phyloP scores from a whole-genome alignment of 1,139 yeast species.

The Magnusiomyces ingens region DNA sequence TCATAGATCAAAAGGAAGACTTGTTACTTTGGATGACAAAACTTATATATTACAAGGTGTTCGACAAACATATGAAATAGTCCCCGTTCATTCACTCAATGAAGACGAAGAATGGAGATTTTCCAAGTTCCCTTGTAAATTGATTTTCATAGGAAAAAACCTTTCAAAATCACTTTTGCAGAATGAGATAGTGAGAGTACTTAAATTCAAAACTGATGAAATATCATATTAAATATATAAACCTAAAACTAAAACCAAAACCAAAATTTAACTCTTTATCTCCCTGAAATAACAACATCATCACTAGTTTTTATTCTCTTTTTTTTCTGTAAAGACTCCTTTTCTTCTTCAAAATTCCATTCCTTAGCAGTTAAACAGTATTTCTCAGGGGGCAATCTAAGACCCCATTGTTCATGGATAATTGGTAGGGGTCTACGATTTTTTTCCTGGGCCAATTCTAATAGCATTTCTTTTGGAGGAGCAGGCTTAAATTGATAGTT shows the following conservation, averaged over 20 bases:
- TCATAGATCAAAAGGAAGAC: slow-evolving; percentile 75
- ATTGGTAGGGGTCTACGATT: slow-evolving; percentile 87
- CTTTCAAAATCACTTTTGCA: slow-evolving; percentile 83
- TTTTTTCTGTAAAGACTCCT: slow-evolving; percentile 30
- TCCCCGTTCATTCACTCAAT: slow-evolving; percentile 30
- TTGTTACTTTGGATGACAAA: slow-evolving; percentile 43
- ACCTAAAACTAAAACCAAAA: background rate
- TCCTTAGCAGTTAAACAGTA: slow-evolving; percentile 84
- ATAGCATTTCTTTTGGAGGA: slow-evolving; percentile 83
- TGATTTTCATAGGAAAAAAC: slow-evolving; percentile 72
- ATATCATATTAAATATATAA: slow-evolving; percentile 44
- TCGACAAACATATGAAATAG: slow-evolving; percentile 79
- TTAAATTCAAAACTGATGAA: slow-evolving; percentile 29
- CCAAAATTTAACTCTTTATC: background rate
- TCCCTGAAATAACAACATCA: slow-evolving; percentile 12
- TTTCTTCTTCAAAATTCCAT: slow-evolving; percentile 52
- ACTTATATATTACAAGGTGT: slow-evolving; percentile 79
- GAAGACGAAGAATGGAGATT: background rate
- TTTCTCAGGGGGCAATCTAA: slow-evolving; percentile 94
- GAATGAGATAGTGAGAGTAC: background rate
- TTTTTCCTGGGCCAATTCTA: slow-evolving; percentile 88
- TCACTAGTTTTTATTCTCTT: slow-evolving; percentile 14
- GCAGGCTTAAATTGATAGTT: slow-evolving; percentile 94
- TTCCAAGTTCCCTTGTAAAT: background rate
- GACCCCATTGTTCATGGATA: slow-evolving; percentile 86